Base-by-base conservation (phyloP, 352 stramenopile genomes). In the Pythium scleroteichum region DNA sequence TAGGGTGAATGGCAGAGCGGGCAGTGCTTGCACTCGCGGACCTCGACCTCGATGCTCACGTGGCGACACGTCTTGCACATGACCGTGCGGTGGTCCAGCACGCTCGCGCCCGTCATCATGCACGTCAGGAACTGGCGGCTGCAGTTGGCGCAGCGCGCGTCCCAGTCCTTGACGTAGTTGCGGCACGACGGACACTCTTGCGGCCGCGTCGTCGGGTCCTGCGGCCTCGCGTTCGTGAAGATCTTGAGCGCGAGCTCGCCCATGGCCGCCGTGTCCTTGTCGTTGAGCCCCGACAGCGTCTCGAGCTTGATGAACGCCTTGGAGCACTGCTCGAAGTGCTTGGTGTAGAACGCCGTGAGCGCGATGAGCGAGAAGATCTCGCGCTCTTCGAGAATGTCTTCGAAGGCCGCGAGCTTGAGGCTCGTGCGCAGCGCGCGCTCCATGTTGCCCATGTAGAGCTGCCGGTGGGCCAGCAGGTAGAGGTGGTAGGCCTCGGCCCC, bases 331-430 rank as follows among this genome's bases (percentile, higher is more conserved):
- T 96, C 85, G 46, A 82, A 97, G 67, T 97, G 86, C 35, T 92
- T 90, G 53, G 82, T 97, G 65, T 97, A 93, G 64, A 97, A 97
- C 6, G 94, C 85, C 3, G 89, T 87, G 5, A 98, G 73, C 1
- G 89, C 94, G n/a, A 98, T 85, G 13, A 98, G 78, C n/a, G 85
- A 93, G 72, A 98, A 98, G 27, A 98, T 89, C 54, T 96, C 89
- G 16, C 86, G 80, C 27, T 92, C 72, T 17, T 96, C 86, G 6
- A 98, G 72, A 22, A 98, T 87, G 64, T 98, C 94, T 39, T 98
- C 92, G 68, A 96, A 98, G 14, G 76, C 74, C 0, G 82, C 75
- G 32, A 97, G 83, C 52, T 96, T 95, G 41, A 97, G 80, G 9
- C 85, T 80, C 9, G 91, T 97, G 17, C 80, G 82, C 53, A 98